These are phyloP conservation scores for Boletus smithii DNA, from an alignment of 1,284 basidiomycete species.

Conservation along the genomic window DNA sequence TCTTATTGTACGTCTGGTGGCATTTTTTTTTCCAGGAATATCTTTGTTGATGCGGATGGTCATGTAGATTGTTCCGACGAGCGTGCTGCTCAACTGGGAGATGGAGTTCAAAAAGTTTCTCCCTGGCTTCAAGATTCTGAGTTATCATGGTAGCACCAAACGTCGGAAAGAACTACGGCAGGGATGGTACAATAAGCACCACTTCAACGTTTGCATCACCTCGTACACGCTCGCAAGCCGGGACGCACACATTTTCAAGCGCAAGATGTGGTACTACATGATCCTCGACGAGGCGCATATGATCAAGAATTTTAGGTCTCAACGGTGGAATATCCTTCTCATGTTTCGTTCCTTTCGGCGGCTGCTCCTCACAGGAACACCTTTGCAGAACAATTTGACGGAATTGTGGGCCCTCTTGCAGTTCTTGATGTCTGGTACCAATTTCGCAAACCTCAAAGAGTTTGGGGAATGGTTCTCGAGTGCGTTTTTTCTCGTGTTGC, in stretches of 20 bases:
- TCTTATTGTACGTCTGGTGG: constrained; percentile 59
- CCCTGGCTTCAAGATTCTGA: constrained; percentile 88
- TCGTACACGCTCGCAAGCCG: constrained; percentile 92
- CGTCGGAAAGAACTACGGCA: constrained; percentile 91
- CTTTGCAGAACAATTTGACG: constrained; percentile 93
- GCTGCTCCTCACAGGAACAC: constrained; percentile 88
- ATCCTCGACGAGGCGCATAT: constrained; percentile 97
- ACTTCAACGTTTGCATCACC: constrained; percentile 95
- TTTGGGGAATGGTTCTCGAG: constrained; percentile 98
- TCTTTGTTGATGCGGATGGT: not conserved
- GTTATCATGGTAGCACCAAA: constrained; percentile 90
- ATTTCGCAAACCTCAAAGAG: constrained; percentile 91
- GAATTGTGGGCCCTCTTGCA: constrained; percentile 95
- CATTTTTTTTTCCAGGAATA: not conserved
- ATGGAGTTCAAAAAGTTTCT: constrained; percentile 99
- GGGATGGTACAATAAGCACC: constrained; percentile 91
- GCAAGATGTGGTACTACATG: constrained; percentile 96
- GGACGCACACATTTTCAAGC: constrained; percentile 92
- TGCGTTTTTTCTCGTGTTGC: constrained; percentile 40
- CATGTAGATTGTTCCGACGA: constrained; percentile 82
- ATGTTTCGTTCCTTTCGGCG: constrained; percentile 91
- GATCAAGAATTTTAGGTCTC: constrained; percentile 97
- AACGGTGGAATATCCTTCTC: constrained; percentile 93
- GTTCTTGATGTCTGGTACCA: constrained; percentile 92
- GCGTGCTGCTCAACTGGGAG: constrained; percentile 96